Percentiles rank a stretch among this genome's conserved stretches.
Evolutionary conservation across 1,139 yeast species (phyloP).

Genomic region (Scheffersomyces illinoinensis): DNA sequence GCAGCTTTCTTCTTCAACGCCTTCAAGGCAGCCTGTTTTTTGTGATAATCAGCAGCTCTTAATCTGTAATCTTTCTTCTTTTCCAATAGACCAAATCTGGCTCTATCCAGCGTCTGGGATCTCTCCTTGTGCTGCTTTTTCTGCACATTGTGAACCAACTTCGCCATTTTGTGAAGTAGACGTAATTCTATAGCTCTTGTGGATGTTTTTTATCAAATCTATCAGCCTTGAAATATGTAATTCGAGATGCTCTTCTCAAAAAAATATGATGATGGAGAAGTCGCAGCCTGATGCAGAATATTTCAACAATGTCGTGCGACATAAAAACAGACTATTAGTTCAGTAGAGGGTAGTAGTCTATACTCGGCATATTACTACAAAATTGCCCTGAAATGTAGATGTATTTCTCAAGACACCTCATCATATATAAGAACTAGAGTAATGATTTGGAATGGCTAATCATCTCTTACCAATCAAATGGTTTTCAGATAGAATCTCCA

Average conservation of each 20-base stretch:
- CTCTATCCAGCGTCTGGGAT: conserved; percentile 75
- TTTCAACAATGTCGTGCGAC: neutral
- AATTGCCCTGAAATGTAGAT: neutral
- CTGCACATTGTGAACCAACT: conserved; percentile 83
- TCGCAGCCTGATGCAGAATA: neutral
- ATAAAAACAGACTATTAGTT: no score
- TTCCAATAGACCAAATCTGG: conserved; percentile 80
- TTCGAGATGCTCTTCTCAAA: neutral
- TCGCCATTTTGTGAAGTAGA: conserved; percentile 53
- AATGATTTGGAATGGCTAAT: neutral
- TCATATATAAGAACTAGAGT: no score
- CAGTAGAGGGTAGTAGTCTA: neutral
- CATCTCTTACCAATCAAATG: neutral
- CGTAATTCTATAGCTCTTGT: neutral
- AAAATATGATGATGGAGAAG: neutral
- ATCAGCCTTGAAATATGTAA: neutral
- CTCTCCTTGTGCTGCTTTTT: conserved; percentile 96
- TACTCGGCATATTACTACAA: neutral
- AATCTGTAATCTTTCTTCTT: conserved; percentile 92
- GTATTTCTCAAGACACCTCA: neutral
- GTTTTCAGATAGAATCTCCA: neutral
- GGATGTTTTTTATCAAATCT: neutral
- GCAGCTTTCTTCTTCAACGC: conserved; percentile 71
- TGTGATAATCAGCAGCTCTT: conserved; percentile 86
- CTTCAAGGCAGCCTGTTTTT: conserved; percentile 82